Percentiles rank a stretch among this genome's conserved stretches.
These are phyloP conservation scores for Apiospora pterosperma DNA, from an alignment of 2,329 filamentous ascomycete species.

Conservation along the genomic window DNA sequence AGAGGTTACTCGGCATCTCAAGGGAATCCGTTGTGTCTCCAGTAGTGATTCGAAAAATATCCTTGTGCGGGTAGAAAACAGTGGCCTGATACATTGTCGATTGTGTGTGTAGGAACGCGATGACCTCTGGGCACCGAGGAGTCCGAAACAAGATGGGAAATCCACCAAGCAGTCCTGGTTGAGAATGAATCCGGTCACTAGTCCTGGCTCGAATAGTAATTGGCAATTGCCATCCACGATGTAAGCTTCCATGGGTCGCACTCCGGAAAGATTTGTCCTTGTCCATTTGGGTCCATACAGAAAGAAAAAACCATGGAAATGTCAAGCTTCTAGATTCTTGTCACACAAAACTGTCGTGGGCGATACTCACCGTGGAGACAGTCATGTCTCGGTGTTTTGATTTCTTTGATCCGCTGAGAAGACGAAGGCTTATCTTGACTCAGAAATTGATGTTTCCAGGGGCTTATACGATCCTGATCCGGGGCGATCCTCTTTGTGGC, in stretches of 20 bases:
- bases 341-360: conserved; percentile 25
- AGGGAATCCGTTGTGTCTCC: not conserved
- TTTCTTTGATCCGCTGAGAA: conserved; percentile 25
- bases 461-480: conserved; percentile 7
- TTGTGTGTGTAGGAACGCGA: not conserved
- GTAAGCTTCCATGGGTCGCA: not conserved
- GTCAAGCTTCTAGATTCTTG: conserved; percentile 12
- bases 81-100: not conserved
- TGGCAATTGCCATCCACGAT: not conserved
- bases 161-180: not conserved
- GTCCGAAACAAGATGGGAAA: not conserved
- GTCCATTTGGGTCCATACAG: conserved; percentile 11
- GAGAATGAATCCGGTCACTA: not conserved
- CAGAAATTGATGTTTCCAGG: conserved; percentile 9
- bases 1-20: not conserved
- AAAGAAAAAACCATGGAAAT: conserved; percentile 1
- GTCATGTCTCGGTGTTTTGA: conserved; percentile 7
- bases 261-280: conserved; percentile 5
- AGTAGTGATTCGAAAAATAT: not conserved
- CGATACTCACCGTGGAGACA: conserved; percentile 34
- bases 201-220: not conserved
- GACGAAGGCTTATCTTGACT: conserved; percentile 15
- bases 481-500: not conserved
- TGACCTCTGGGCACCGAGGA: not conserved
- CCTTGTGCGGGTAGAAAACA: not conserved